A percentile compares a stretch with the other conserved stretches of the same genome.
Evolutionary conservation across 2,329 filamentous ascomycete species (phyloP).

Genomic region (Zalaria sp.): DNA sequence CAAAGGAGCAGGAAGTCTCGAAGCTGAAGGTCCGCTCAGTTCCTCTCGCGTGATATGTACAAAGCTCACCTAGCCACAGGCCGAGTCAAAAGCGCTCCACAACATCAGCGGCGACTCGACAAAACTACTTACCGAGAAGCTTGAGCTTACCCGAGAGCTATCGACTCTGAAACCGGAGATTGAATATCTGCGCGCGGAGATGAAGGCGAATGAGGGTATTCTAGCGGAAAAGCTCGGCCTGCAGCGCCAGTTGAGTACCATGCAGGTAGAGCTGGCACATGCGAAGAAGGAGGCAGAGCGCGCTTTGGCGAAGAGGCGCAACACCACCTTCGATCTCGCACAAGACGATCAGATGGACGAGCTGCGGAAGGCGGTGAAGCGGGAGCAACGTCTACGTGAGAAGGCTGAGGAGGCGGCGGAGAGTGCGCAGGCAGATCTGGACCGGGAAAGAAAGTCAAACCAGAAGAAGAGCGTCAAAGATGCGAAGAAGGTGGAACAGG

Average conservation of each 20-base stretch:
- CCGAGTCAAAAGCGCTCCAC: conserved; percentile 57
- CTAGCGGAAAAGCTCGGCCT: conserved; percentile 68
- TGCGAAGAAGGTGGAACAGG: conserved; percentile 26
- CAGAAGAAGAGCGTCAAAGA: conserved; percentile 18
- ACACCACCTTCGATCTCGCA: conserved; percentile 33
- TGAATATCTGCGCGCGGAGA: conserved; percentile 46
- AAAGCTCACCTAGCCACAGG: conserved; percentile 28
- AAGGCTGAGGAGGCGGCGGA: conserved; percentile 24
- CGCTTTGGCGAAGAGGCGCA: conserved; percentile 35
- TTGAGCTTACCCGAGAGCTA: conserved; percentile 46
- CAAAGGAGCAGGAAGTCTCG: conserved; percentile 39
- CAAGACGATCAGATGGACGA: conserved; percentile 27
- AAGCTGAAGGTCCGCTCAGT: conserved; percentile 34
- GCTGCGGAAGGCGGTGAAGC: conserved; percentile 30
- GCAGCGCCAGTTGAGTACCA: conserved; percentile 59
- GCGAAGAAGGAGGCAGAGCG: conserved; percentile 59
- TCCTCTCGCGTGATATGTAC: neutral
- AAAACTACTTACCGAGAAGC: conserved; percentile 53
- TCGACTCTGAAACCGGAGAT: conserved; percentile 45
- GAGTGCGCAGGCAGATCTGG: conserved; percentile 17
- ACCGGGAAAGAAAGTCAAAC: conserved; percentile 17
- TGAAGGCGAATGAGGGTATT: conserved; percentile 47
- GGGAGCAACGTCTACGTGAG: conserved; percentile 30
- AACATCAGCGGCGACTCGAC: conserved; percentile 54
- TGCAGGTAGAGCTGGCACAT: conserved; percentile 72